Conservation (phyloP, 1,139 yeast species). For the Blastobotrys apis region DNA sequence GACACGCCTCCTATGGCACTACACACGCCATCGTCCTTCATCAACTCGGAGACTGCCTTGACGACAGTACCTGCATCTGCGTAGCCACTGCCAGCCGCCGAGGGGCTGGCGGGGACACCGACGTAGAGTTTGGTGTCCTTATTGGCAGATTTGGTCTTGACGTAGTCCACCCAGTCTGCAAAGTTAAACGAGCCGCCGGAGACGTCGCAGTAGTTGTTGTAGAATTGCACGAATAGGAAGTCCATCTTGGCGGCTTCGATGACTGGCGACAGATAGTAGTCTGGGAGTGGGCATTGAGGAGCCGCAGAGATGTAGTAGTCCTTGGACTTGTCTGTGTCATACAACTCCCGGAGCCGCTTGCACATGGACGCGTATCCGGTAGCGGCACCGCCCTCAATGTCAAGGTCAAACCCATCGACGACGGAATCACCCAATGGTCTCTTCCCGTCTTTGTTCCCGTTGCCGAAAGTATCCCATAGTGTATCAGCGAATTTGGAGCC, state of each 20-base stretch:
- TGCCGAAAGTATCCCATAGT: conserved; percentile 83
- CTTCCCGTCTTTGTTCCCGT: conserved; percentile 48
- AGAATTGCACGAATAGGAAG: conserved; percentile 86
- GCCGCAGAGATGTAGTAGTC: conserved; percentile 81
- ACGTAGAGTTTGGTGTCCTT: conserved; percentile 53
- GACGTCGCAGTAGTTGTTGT: conserved; percentile 73
- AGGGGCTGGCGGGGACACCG: conserved; percentile 66
- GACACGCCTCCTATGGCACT: conserved; percentile 74
- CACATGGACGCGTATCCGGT: conserved; percentile 53
- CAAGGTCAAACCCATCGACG: conserved; percentile 69
- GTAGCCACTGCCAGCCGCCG: conserved; percentile 71
- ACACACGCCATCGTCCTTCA: conserved; percentile 28
- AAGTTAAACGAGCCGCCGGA: conserved; percentile 54
- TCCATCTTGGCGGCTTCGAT: conserved; percentile 62
- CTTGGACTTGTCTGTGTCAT: conserved; percentile 36
- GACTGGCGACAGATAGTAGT: conserved; percentile 69
- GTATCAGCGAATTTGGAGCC: conserved; percentile 68
- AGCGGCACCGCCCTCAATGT: conserved; percentile 54
- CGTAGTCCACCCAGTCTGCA: conserved; percentile 74
- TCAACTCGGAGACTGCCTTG: conserved; percentile 18
- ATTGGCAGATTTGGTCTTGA: conserved; percentile 59
- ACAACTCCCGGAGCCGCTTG: conserved; percentile 50
- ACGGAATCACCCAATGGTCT: conserved; percentile 73
- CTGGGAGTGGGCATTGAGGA: conserved; percentile 93
- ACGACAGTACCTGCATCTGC: conserved; percentile 35